Evolutionary conservation across 345 rosid genomes (phyloP).

Genomic region (Hibiscus syriacus): DNA sequence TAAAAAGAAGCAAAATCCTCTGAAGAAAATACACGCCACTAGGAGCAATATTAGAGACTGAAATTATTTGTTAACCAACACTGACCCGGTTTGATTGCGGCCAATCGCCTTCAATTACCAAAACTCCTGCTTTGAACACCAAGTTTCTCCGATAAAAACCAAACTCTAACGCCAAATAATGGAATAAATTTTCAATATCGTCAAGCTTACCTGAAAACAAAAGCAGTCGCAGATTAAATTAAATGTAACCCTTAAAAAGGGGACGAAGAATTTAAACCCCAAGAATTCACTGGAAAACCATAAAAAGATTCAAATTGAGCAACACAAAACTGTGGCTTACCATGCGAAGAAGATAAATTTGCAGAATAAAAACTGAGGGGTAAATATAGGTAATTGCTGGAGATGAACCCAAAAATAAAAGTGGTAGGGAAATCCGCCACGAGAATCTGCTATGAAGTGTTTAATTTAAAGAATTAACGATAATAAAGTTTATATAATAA

Average conservation of each 20-base stretch:
- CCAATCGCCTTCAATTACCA: conserved; percentile 7
- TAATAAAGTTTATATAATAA: not conserved
- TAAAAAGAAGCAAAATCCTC: not conserved
- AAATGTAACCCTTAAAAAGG: not conserved
- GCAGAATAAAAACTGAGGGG: not conserved
- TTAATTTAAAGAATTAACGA: too few relatives aligned
- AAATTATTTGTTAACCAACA: not conserved
- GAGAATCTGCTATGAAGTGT: conserved; percentile 19
- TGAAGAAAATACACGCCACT: not conserved
- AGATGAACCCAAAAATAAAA: conserved; percentile 7
- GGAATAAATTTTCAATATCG: not conserved
- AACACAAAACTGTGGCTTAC: not conserved
- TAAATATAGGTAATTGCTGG: not conserved
- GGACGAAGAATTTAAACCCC: conserved; percentile 8
- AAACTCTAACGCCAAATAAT: not conserved
- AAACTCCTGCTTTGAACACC: conserved; percentile 5
- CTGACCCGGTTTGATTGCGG: conserved; percentile 9
- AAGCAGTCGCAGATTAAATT: conserved; percentile 15
- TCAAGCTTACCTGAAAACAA: conserved; percentile 12
- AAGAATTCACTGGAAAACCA: not conserved
- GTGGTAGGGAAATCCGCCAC: conserved; percentile 20
- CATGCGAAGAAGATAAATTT: not conserved
- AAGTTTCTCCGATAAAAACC: not conserved
- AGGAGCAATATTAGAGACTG: not conserved
- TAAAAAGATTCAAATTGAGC: too few relatives aligned